phyloP scores from a whole-genome alignment of 768 basidiomycete genomes.

The Tulasnella sp. region DNA sequence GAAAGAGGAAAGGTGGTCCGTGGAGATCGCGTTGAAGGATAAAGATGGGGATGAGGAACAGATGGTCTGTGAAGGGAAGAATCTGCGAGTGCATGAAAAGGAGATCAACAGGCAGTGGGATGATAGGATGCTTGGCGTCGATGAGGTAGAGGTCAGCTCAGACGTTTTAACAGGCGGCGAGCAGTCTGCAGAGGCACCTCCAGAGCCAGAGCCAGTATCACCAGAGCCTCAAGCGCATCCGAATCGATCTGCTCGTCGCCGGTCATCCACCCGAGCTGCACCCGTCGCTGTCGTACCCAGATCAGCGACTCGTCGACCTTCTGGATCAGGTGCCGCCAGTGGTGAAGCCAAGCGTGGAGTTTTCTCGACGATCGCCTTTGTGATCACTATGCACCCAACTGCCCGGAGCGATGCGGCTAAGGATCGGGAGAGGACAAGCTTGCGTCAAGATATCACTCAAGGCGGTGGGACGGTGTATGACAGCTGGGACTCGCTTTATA shows the following conservation, averaged over 20 bases:
- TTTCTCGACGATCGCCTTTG: conserved; percentile 12
- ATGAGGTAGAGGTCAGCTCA: conserved; percentile 1
- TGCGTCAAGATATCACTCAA: conserved; percentile 2
- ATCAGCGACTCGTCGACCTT: background rate
- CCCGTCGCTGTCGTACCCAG: background rate
- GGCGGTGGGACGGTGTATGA: conserved; percentile 19
- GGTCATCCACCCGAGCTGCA: background rate
- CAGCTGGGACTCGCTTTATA: conserved; percentile 19
- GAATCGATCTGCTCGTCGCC: background rate
- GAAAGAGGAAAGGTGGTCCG: background rate
- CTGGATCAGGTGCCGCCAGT: background rate
- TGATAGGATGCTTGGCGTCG: background rate
- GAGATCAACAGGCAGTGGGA: conserved; percentile 4
- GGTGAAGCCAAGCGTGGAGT: background rate
- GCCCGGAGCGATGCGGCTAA: background rate
- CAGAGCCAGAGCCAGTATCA: background rate
- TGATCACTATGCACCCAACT: conserved; percentile 7
- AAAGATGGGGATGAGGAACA: background rate
- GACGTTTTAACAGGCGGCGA: background rate
- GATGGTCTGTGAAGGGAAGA: background rate
- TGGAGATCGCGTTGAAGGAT: background rate
- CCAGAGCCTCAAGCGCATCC: background rate
- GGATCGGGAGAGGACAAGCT: background rate
- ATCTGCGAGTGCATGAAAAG: background rate
- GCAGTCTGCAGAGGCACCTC: background rate